These are phyloP conservation scores for Lachnellula arida DNA, from an alignment of 2,329 filamentous ascomycete genomes.

Conservation along the genomic window DNA sequence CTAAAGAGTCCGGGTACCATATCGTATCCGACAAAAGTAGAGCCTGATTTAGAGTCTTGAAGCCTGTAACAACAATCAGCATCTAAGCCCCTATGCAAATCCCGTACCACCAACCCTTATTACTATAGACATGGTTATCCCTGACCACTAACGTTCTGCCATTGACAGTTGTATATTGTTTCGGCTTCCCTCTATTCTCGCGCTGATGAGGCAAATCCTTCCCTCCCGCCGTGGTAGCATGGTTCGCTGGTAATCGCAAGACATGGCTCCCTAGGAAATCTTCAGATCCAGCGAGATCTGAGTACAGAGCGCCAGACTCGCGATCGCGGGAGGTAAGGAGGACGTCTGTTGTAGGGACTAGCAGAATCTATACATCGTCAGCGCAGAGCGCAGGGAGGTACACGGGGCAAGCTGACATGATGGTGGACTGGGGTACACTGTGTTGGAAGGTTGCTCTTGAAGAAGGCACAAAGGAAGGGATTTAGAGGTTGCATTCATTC, in stretches of 20 bases:
- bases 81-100: constrained; percentile 1
- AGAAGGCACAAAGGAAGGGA: constrained; percentile 97
- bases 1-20: constrained; percentile 85
- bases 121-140: constrained; percentile 87
- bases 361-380: constrained; percentile 56
- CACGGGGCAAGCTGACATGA: constrained; percentile 49
- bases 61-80: constrained; percentile 53
- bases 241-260: constrained; percentile 67
- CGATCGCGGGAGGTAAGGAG: constrained; percentile 83
- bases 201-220: constrained; percentile 65
- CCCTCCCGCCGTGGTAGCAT: constrained; percentile 44
- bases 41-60: constrained; percentile 86
- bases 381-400: constrained; percentile 3
- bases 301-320: constrained; percentile 71
- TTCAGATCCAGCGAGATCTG: constrained; percentile 81
- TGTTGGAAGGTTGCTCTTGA: constrained; percentile 85
- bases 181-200: constrained; percentile 87
- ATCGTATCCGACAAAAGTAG: constrained; percentile 78
- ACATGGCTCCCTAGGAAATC: constrained; percentile 98
- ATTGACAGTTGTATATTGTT: constrained; percentile 89
- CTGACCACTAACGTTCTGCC: constrained; percentile 91
- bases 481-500: constrained; percentile 97
- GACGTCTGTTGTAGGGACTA: constrained; percentile 90
- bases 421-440: constrained; percentile 91
- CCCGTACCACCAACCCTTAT: constrained; percentile 65